A percentile compares a stretch with the other conserved stretches of the same genome.
Evolutionary conservation across 257 asterid genomes (phyloP).

Genomic region (Vinca minor): DNA sequence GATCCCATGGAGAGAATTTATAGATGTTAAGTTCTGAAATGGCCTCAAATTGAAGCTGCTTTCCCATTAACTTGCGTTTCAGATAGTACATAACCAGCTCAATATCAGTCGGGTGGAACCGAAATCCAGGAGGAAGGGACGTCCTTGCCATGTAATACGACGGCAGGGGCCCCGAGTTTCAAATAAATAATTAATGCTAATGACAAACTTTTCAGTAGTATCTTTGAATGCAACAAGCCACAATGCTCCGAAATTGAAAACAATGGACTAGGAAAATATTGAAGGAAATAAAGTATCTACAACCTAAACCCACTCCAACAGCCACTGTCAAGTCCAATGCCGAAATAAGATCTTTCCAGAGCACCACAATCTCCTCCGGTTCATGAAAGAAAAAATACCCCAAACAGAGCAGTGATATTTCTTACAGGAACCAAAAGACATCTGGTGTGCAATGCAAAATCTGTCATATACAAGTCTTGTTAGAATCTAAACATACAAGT

Average conservation of each 20-base stretch:
- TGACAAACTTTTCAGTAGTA: conserved; percentile 3
- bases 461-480: conserved; percentile 36
- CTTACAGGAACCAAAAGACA: conserved; percentile 80
- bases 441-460: conserved; percentile 65
- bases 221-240: conserved; percentile 13
- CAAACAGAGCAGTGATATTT: conserved; percentile 52
- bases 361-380: conserved; percentile 66
- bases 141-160: conserved; percentile 29
- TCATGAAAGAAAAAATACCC: conserved; percentile 68
- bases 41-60: conserved; percentile 49
- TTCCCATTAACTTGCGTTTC: conserved; percentile 64
- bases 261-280: background rate
- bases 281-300: conserved; percentile 10
- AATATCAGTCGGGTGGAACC: conserved; percentile 82
- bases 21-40: conserved; percentile 76
- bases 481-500: conserved; percentile 18
- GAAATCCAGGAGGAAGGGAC: conserved; percentile 74
- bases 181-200: conserved; percentile 17
- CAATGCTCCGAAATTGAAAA: background rate
- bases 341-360: conserved; percentile 51
- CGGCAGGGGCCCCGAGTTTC: conserved; percentile 10
- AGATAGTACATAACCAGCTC: conserved; percentile 74
- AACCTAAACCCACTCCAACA: conserved; percentile 15
- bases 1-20: conserved; percentile 78
- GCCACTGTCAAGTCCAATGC: conserved; percentile 71